Conservation (phyloP, 257 asterid species). For the Misopates orontium region DNA sequence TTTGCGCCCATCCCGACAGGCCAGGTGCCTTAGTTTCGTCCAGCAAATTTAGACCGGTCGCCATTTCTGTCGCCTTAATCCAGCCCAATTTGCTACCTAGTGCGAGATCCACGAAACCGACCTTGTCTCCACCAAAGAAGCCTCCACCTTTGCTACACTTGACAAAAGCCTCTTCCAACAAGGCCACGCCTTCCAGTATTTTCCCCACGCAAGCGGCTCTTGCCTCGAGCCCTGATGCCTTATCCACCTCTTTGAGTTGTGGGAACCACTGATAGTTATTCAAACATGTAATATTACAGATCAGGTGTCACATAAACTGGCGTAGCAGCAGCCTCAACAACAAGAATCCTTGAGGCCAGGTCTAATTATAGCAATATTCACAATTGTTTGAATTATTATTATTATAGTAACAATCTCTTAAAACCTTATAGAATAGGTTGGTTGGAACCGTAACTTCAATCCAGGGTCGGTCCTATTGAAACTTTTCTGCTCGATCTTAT, state of each 20-base stretch:
- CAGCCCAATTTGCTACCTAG: constrained; percentile 59
- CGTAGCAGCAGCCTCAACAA: too few relatives aligned
- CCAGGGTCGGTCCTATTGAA: too few relatives aligned
- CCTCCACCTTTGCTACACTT: constrained; percentile 50
- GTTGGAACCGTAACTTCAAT: too few relatives aligned
- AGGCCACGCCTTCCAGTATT: constrained; percentile 38
- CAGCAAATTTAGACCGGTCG: constrained; percentile 30
- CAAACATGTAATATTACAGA: constrained; percentile 9
- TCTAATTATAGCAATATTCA: too few relatives aligned
- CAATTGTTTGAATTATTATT: too few relatives aligned
- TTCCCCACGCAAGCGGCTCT: constrained; percentile 23
- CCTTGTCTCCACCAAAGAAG: constrained; percentile 54
- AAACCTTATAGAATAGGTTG: too few relatives aligned
- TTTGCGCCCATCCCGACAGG: constrained; percentile 51
- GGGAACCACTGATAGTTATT: constrained; percentile 60
- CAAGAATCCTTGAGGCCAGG: too few relatives aligned
- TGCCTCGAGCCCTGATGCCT: constrained; percentile 43
- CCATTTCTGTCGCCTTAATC: constrained; percentile 38
- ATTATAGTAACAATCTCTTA: too few relatives aligned
- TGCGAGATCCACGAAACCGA: constrained; percentile 60
- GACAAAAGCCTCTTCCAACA: constrained; percentile 59
- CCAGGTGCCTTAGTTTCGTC: constrained; percentile 51
- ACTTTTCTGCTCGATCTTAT: too few relatives aligned
- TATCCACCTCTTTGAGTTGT: constrained; percentile 32
- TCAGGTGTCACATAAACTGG: not conserved